Evolutionary conservation across 345 rosid species (phyloP).

Genomic region (Hibiscus tridactylites): DNA sequence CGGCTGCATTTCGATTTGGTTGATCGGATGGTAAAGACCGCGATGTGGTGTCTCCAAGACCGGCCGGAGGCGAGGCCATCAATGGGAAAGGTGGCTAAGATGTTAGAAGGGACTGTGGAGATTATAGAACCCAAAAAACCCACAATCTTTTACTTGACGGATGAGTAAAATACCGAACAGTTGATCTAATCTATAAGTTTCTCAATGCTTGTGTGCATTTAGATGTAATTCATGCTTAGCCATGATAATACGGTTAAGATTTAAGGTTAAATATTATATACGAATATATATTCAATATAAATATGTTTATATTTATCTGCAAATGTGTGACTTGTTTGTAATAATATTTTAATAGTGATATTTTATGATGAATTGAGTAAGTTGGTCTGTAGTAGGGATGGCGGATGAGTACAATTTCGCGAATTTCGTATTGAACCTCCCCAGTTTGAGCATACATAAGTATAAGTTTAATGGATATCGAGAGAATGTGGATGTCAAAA

Average conservation of each 20-base stretch:
- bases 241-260: not conserved
- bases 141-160: conserved; percentile 51
- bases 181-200: not conserved
- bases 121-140: conserved; percentile 60
- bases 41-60: conserved; percentile 72
- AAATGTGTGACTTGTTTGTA: no score
- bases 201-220: not conserved
- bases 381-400: no score
- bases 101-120: conserved; percentile 67
- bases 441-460: no score
- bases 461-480: no score
- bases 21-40: conserved; percentile 64
- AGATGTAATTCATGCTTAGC: not conserved
- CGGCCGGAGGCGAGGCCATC: conserved; percentile 49
- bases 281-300: not conserved
- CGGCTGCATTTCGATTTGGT: conserved; percentile 45
- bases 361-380: no score
- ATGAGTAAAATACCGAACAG: conserved; percentile 16
- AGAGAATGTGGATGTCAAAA: no score
- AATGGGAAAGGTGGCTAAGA: conserved; percentile 77
- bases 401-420: no score
- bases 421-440: no score
- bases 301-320: not conserved
- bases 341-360: no score
- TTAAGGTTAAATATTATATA: not conserved